phyloP scores from a whole-genome alignment of 768 basidiomycete species.

The Leccinum rimulosum region DNA sequence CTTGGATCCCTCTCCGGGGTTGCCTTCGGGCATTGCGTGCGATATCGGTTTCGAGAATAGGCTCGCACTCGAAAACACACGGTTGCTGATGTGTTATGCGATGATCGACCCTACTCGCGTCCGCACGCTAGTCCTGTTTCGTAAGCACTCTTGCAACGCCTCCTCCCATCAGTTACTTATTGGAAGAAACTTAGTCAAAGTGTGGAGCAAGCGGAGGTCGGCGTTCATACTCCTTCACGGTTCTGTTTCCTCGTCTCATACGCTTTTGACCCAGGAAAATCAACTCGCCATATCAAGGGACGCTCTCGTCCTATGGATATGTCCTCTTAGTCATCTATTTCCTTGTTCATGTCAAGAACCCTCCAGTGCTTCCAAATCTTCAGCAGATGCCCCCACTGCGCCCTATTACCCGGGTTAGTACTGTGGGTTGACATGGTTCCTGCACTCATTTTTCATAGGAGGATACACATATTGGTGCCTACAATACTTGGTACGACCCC shows the following conservation, averaged over 20 bases:
- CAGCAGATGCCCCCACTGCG: conserved; percentile 92
- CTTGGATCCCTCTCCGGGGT: conserved; percentile 77
- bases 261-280: conserved; percentile 68
- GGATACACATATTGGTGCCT: conserved; percentile 74
- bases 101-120: conserved; percentile 94
- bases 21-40: conserved; percentile 89
- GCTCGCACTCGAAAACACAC: conserved; percentile 94
- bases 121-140: conserved; percentile 90
- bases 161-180: conserved; percentile 10
- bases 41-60: conserved; percentile 99
- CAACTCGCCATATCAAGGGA: conserved; percentile 97
- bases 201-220: conserved; percentile 95
- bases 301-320: conserved; percentile 95
- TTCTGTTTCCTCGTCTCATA: neutral
- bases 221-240: neutral
- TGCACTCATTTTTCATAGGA: conserved; percentile 44
- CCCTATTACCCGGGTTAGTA: conserved; percentile 70
- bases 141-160: conserved; percentile 55
- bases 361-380: conserved; percentile 92
- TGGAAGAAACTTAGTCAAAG: conserved; percentile 70
- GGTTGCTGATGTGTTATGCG: conserved; percentile 94
- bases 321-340: conserved; percentile 98
- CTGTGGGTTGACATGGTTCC: conserved; percentile 8
- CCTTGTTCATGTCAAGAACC: conserved; percentile 95
- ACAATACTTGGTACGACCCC: conserved; percentile 70